Evolutionary conservation across 192 early-diverging fungal genomes (phyloP), one percentile per base, ranked within the genome.

Genomic region (Entomortierella beljakovae): DNA sequence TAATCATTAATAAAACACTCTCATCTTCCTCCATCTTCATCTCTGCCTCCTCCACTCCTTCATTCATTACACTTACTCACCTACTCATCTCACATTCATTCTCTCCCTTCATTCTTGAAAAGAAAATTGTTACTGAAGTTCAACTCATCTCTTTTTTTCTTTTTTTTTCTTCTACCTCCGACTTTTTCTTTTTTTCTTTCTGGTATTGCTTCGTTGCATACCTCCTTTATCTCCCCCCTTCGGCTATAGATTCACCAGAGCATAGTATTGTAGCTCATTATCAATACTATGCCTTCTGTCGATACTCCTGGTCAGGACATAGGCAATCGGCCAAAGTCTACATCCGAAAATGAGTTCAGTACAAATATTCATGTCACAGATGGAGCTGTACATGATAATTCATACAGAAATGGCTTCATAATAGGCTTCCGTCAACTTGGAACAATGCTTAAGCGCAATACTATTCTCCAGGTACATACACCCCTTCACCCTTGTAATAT

Each of bases 391-490:
- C 52, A 61, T 2, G 43, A 57, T 9, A 61, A 70, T 28, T 69
- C 75, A 0, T 79, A 79, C 37, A 35, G 40, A 60, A 72, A 58
- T 43, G 64, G 65, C 0, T 42, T 85, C 32, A 38, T 23, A 37
- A 46, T 82, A 13, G 88, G 81, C 22, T 70, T 79, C 26, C 74
- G 80, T 35, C 92, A 93, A 71, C 82, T 93, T 55, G 53, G 70
- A 40, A 87, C 89, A 38, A 92, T 93, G 92, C 73, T 92, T 33
- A 87, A 86, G 79, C 57, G 89, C 48, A 93, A 93, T 72, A 83
- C 84, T 15, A 88, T 84, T 31, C 80, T 93, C 60, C 90, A 90
- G 86, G 90, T 93, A 68, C 49, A 32, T 20, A 29, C 11, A 46
- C 43, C 20, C 5, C 43, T 46, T 46, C 7, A 3, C n/a, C n/a